Base-by-base conservation (phyloP, 108 stramenopile genomes). In the Cylindrotheca fusiformis region DNA sequence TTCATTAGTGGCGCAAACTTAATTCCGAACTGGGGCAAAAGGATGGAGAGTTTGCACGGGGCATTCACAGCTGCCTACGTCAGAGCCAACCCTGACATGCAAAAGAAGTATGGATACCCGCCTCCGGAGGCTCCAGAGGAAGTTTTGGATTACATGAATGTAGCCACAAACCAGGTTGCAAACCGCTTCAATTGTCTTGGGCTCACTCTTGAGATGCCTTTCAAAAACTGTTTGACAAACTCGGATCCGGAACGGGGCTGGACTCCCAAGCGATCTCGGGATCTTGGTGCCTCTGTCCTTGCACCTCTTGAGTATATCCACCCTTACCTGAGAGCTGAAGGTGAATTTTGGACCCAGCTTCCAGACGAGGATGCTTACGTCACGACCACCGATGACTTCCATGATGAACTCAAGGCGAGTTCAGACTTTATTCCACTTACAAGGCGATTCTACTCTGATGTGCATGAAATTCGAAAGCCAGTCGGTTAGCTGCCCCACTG, bases 121-220 rank as follows among this genome's bases (percentile, higher is more conserved):
- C 84, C 88, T 21, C 62, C 77, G 2, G 54, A 57, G 21, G 25
- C 58, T 46, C 29, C 23, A 18, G 77, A 72, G 36, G 71, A 77
- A 6, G 76, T 69, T 23, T 60, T 69, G 50, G 48, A 74, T 32
- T 85, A 84, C 36, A 51, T 86, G 65, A 88, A 87, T 69, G 78
- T 95, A n/a, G 90, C 79, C 21, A 79, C 86, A 22, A 95, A 95
- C 68, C 88, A 90, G 71, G 79, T 91, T 63, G 81, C 82, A 6
- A 60, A 58, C 32, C 69, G 88, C 4, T 95, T 85, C 64, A 75
- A 90, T 63, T 95, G 94, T 68, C 68, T 95, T 28, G 76, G 78
- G 8, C 68, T 78, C 46, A 95, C 90, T 0, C 67, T 95, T 36
- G 94, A 95, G 55, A 90, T 90, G 94, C 94, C 94, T 2, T 95